These are phyloP conservation scores for Psidium friedrichsthalianum DNA, from an alignment of 345 rosid species.

Conservation along the genomic window DNA sequence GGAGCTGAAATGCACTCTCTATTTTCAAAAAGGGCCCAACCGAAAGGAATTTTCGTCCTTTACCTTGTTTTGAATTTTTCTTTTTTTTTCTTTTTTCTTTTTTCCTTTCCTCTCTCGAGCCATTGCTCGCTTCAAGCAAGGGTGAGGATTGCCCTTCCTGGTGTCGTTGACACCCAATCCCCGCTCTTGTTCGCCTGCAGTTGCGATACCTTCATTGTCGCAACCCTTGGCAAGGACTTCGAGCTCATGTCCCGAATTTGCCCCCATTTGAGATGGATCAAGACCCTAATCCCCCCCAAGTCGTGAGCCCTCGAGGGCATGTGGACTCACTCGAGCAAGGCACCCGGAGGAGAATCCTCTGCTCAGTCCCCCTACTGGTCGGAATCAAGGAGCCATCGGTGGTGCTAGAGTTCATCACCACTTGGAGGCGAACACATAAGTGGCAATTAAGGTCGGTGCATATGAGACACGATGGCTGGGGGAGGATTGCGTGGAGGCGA, in stretches of 20 bases:
- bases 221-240: slow-evolving; percentile 41
- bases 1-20: fast-evolving
- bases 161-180: slow-evolving; percentile 2
- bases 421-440: slow-evolving; percentile 27
- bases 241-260: slow-evolving; percentile 26
- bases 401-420: slow-evolving; percentile 33
- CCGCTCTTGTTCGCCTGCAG: slow-evolving; percentile 20
- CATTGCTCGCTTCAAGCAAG: no score
- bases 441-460: slow-evolving; percentile 29
- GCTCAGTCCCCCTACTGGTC: slow-evolving; percentile 38
- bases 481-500: slow-evolving; percentile 18
- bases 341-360: slow-evolving; percentile 23
- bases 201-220: slow-evolving; percentile 9
- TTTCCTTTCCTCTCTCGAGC: no score
- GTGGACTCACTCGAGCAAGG: slow-evolving; percentile 30
- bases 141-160: not conserved
- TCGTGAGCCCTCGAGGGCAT: slow-evolving; percentile 28
- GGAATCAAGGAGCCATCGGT: slow-evolving; percentile 46
- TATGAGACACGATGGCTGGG: slow-evolving; percentile 55
- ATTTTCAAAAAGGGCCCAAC: no score
- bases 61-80: no score
- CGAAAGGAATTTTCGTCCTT: no score
- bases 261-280: slow-evolving; percentile 1
- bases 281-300: slow-evolving; percentile 24
- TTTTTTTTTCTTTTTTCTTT: no score